Evolutionary conservation across 1,284 basidiomycete species (phyloP).

Genomic region (Fomitopsis pinicola): DNA sequence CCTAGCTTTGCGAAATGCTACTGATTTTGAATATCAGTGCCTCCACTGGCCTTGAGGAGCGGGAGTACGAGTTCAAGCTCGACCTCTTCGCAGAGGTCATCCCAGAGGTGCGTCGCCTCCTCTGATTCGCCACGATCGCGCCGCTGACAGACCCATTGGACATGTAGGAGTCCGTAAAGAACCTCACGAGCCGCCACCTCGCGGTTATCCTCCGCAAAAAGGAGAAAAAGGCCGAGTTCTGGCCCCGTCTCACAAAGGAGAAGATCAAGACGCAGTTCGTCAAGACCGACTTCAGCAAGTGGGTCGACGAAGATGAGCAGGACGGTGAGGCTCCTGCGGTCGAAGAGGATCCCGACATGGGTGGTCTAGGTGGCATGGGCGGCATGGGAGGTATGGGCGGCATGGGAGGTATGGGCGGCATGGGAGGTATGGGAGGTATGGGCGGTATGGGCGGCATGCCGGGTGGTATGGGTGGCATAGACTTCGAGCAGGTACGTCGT

Average conservation of each 20-base stretch:
- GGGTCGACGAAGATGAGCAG: constrained; percentile 96
- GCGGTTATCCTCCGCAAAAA: constrained; percentile 77
- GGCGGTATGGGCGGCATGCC: constrained; percentile 23
- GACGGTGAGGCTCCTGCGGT: constrained; percentile 45
- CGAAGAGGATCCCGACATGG: constrained; percentile 42
- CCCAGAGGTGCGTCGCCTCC: constrained; percentile 51
- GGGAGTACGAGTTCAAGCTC: constrained; percentile 69
- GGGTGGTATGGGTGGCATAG: constrained; percentile 26
- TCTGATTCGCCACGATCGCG: background rate
- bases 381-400: constrained; percentile 42
- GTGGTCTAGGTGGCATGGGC: constrained; percentile 43
- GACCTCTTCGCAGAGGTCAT: constrained; percentile 72
- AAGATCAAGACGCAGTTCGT: constrained; percentile 76
- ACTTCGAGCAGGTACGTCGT: constrained; percentile 55
- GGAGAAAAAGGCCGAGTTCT: constrained; percentile 71
- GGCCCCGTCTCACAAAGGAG: constrained; percentile 88
- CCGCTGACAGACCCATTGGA: background rate
- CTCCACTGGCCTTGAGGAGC: constrained; percentile 49
- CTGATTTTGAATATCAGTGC: constrained; percentile 28
- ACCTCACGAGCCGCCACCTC: constrained; percentile 64
- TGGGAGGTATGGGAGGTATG: constrained; percentile 49
- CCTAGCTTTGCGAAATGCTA: background rate
- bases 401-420: constrained; percentile 34
- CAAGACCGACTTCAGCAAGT: constrained; percentile 91
- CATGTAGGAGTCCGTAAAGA: constrained; percentile 60